phyloP scores from a whole-genome alignment of 2,329 filamentous ascomycete genomes.

The Penicillium sp. region DNA sequence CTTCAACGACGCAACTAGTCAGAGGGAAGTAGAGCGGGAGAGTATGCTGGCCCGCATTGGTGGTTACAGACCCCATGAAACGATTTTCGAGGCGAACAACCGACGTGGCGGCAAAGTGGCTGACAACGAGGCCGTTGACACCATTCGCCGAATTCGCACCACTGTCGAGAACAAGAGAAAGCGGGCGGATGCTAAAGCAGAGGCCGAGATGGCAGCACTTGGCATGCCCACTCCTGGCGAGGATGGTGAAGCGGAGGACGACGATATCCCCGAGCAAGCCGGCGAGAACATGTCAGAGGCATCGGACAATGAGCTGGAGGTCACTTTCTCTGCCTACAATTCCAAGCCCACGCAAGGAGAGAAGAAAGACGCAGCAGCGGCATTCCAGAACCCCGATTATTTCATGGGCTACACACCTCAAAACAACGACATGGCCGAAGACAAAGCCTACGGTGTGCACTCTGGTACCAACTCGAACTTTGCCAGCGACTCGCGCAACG shows the following conservation, averaged over 20 bases:
- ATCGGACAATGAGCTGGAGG: constrained; percentile 62
- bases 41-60: constrained; percentile 87
- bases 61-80: constrained; percentile 84
- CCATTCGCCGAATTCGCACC: constrained; percentile 44
- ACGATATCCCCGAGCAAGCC: constrained; percentile 35
- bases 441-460: constrained; percentile 90
- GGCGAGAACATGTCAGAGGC: constrained; percentile 58
- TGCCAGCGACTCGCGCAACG: constrained; percentile 78
- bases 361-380: constrained; percentile 52
- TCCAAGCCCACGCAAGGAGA: constrained; percentile 43
- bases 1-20: constrained; percentile 65
- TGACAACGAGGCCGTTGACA: constrained; percentile 63
- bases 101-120: constrained; percentile 68
- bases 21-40: constrained; percentile 68
- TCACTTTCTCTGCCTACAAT: constrained; percentile 64
- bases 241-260: constrained; percentile 36
- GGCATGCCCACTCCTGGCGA: constrained; percentile 30
- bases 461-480: constrained; percentile 76
- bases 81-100: constrained; percentile 91
- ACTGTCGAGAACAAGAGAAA: constrained; percentile 44
- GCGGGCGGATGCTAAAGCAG: constrained; percentile 31
- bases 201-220: constrained; percentile 25
- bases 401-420: constrained; percentile 97
- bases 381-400: constrained; percentile 79
- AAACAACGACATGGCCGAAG: constrained; percentile 75